phyloP scores from a whole-genome alignment of 73 alveolate species.

The Stentor roeselii region DNA sequence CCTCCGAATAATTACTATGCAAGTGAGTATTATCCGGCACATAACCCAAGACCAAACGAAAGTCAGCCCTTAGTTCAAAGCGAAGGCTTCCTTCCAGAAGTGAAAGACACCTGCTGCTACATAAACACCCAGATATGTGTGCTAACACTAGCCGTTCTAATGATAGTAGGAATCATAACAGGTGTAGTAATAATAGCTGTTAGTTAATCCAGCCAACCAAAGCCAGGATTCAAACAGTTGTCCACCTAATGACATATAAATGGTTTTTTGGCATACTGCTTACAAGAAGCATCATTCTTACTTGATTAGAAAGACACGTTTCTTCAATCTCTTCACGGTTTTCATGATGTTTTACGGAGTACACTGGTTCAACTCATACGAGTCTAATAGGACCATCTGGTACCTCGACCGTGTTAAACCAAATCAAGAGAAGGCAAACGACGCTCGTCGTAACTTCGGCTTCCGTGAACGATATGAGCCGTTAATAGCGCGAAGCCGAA shows the following conservation, averaged over 20 bases:
- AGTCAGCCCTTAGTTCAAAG: no score
- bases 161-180: not conserved
- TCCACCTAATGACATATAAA: not conserved
- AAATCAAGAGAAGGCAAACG: constrained; percentile 2
- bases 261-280: constrained; percentile 28
- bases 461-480: constrained; percentile 8
- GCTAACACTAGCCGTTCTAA: not conserved
- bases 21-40: no score
- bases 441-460: not conserved
- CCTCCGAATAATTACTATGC: not conserved
- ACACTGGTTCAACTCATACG: not conserved
- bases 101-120: not conserved
- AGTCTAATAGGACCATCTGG: not conserved
- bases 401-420: constrained; percentile 16
- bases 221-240: no score
- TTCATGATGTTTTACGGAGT: not conserved
- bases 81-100: not conserved
- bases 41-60: no score
- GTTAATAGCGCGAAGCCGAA: not conserved
- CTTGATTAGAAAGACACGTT: constrained; percentile 21
- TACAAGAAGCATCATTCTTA: constrained; percentile 28
- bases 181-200: not conserved
- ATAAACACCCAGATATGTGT: not conserved
- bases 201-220: not conserved
- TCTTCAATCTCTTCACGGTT: not conserved